Percentiles rank a stretch among this genome's conserved stretches.
Conservation (phyloP, 2,329 filamentous ascomycete species). For the Colletotrichum salicis region DNA sequence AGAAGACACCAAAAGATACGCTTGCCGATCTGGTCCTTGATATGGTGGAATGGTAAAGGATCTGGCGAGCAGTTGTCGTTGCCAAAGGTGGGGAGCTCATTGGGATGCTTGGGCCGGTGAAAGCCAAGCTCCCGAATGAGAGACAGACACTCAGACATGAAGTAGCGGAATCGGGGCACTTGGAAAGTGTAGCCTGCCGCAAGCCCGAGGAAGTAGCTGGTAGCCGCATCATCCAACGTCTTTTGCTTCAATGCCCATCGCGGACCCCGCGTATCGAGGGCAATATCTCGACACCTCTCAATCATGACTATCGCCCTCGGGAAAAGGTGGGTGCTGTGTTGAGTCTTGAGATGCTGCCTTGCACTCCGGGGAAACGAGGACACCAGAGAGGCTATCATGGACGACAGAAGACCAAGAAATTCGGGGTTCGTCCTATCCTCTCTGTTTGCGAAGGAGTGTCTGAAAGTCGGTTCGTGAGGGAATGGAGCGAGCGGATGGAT, state of each 20-base stretch:
- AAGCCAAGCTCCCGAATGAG: slow-evolving; percentile 76
- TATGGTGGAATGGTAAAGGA: slow-evolving; percentile 69
- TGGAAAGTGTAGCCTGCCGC: slow-evolving; percentile 75
- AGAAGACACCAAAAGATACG: slow-evolving; percentile 88
- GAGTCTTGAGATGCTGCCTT: slow-evolving; percentile 74
- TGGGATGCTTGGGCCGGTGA: slow-evolving; percentile 63
- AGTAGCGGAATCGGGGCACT: slow-evolving; percentile 74
- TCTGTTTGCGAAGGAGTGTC: slow-evolving; percentile 72
- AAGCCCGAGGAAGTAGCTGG: slow-evolving; percentile 80
- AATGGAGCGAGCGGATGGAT: slow-evolving; percentile 82
- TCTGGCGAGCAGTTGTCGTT: slow-evolving; percentile 51
- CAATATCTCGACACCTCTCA: slow-evolving; percentile 76
- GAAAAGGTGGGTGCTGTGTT: slow-evolving; percentile 72
- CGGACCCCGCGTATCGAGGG: slow-evolving; percentile 72
- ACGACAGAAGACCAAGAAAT: slow-evolving; percentile 77
- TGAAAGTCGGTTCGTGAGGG: slow-evolving; percentile 81
- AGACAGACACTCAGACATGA: slow-evolving; percentile 77
- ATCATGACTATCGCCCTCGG: slow-evolving; percentile 77
- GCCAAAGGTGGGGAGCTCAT: slow-evolving; percentile 52
- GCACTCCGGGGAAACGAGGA: slow-evolving; percentile 81
- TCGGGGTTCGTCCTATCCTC: slow-evolving; percentile 73
- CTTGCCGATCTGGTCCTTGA: slow-evolving; percentile 78
- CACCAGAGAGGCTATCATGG: slow-evolving; percentile 79
- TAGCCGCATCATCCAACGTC: slow-evolving; percentile 68
- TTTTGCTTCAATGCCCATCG: slow-evolving; percentile 60